These are phyloP conservation scores for Suillus subluteus DNA, from an alignment of 768 basidiomycete species.

Conservation along the genomic window DNA sequence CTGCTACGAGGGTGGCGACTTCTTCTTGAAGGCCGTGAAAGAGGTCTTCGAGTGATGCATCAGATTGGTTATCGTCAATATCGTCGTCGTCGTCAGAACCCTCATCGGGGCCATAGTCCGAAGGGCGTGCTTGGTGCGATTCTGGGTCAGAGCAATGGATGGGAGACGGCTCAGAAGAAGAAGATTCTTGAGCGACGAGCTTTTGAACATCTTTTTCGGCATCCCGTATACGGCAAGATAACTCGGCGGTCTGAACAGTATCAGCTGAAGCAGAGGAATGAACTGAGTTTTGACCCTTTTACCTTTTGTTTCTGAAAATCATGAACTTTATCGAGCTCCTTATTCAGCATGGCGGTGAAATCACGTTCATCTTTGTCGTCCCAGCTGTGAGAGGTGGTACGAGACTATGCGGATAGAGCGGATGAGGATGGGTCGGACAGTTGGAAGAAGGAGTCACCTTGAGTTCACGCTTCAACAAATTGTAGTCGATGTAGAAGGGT, in stretches of 20 bases:
- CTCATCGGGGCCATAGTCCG: conserved; percentile 57
- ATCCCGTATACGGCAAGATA: conserved; percentile 77
- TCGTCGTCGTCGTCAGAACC: conserved; percentile 61
- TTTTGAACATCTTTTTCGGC: conserved; percentile 82
- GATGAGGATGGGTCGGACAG: neutral
- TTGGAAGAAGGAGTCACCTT: conserved; percentile 53
- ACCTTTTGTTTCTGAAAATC: conserved; percentile 93
- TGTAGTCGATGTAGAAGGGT: conserved; percentile 90
- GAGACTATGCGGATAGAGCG: conserved; percentile 35
- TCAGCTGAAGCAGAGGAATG: conserved; percentile 7
- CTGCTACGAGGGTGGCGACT: conserved; percentile 92
- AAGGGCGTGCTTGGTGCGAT: conserved; percentile 49
- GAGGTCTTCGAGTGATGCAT: conserved; percentile 80
- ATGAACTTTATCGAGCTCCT: conserved; percentile 92
- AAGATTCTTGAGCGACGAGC: conserved; percentile 65
- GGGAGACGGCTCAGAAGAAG: conserved; percentile 28
- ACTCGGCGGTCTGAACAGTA: conserved; percentile 67
- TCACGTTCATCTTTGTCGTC: conserved; percentile 76
- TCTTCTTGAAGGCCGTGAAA: conserved; percentile 92
- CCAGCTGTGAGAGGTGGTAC: conserved; percentile 67
- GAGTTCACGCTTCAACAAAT: conserved; percentile 84
- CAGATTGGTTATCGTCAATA: conserved; percentile 54
- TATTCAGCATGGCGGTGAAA: conserved; percentile 78
- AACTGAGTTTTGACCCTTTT: conserved; percentile 16
- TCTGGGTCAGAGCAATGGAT: conserved; percentile 51